Percentiles rank a stretch among this genome's conserved stretches.
These are phyloP conservation scores for Saccharomyces hybrid DNA, from an alignment of 1,139 yeast species.

Conservation along the genomic window DNA sequence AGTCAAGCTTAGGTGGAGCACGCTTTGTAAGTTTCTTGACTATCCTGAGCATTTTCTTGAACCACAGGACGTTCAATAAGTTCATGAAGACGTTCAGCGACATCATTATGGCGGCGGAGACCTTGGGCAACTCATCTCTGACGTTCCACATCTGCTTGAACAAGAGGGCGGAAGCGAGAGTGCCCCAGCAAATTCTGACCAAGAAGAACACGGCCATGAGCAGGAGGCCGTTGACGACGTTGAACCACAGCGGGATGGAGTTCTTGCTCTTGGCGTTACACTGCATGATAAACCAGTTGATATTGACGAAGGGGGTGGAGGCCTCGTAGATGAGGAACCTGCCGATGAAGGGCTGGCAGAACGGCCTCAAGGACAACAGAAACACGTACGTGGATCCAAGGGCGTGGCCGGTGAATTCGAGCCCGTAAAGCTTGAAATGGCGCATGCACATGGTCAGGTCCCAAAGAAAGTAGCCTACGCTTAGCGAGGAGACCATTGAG, in stretches of 20 bases:
- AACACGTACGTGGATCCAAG: constrained; percentile 48
- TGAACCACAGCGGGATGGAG: constrained; percentile 44
- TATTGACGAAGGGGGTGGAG: constrained; percentile 88
- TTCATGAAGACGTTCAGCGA: constrained; percentile 58
- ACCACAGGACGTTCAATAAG: constrained; percentile 54
- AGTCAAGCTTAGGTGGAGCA: not conserved
- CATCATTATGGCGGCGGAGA: constrained; percentile 43
- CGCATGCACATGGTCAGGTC: constrained; percentile 62
- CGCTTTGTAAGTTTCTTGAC: constrained; percentile 46
- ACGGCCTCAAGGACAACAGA: constrained; percentile 53
- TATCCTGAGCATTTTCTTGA: constrained; percentile 73
- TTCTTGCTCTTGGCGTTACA: constrained; percentile 39
- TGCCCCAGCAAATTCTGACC: constrained; percentile 84
- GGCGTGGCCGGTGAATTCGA: constrained; percentile 81
- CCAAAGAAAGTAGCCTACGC: constrained; percentile 88
- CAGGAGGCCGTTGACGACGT: constrained; percentile 64
- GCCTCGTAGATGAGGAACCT: constrained; percentile 80
- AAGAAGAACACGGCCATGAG: constrained; percentile 64
- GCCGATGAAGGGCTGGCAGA: constrained; percentile 77
- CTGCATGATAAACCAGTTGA: constrained; percentile 84
- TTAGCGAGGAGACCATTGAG: constrained; percentile 62
- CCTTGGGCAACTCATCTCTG: constrained; percentile 37
- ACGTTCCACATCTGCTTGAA: constrained; percentile 33
- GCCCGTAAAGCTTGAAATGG: constrained; percentile 61
- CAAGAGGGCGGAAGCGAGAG: constrained; percentile 49